Percentiles rank a stretch among this genome's conserved stretches.
Evolutionary conservation across 148 eudicot genomes (phyloP).

Genomic region (Silene uniflora): DNA sequence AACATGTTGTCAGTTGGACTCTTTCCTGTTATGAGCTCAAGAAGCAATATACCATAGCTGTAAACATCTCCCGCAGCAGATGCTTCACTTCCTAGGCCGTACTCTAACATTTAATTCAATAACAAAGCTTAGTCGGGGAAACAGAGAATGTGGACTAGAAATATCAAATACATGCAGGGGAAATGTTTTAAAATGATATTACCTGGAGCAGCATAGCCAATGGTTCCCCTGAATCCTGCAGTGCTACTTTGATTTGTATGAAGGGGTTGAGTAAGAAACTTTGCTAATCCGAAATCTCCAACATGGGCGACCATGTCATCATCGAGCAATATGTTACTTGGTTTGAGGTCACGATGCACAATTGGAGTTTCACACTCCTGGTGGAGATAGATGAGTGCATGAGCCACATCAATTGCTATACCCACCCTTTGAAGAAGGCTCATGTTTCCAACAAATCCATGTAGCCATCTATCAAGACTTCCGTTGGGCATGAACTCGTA

Average conservation of each 20-base stretch:
- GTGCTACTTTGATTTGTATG: conserved; percentile 21
- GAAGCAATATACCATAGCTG: conserved; percentile 18
- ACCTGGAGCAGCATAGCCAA: conserved; percentile 17
- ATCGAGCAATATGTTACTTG: conserved; percentile 27
- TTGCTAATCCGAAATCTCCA: conserved; percentile 15
- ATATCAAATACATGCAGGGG: too few species aligned
- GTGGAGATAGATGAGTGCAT: conserved; percentile 35
- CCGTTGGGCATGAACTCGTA: conserved; percentile 19
- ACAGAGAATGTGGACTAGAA: not conserved
- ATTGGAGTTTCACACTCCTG: conserved; percentile 15
- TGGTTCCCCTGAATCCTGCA: not conserved
- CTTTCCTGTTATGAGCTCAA: conserved; percentile 21
- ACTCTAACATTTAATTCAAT: conserved; percentile 10
- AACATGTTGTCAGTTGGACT: conserved; percentile 19
- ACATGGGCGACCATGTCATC: conserved; percentile 16
- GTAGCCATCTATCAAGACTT: conserved; percentile 13
- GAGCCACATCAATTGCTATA: conserved; percentile 25
- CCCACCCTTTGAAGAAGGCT: conserved; percentile 16
- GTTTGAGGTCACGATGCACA: conserved; percentile 35
- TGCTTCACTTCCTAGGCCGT: conserved; percentile 9
- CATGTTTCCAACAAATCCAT: conserved; percentile 8
- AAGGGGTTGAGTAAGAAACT: conserved; percentile 9
- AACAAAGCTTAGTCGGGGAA: not conserved
- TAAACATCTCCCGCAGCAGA: conserved; percentile 14
- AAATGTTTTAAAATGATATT: not conserved